These are phyloP conservation scores for Populus ilicifolia DNA, from an alignment of 345 rosid species.

Conservation along the genomic window DNA sequence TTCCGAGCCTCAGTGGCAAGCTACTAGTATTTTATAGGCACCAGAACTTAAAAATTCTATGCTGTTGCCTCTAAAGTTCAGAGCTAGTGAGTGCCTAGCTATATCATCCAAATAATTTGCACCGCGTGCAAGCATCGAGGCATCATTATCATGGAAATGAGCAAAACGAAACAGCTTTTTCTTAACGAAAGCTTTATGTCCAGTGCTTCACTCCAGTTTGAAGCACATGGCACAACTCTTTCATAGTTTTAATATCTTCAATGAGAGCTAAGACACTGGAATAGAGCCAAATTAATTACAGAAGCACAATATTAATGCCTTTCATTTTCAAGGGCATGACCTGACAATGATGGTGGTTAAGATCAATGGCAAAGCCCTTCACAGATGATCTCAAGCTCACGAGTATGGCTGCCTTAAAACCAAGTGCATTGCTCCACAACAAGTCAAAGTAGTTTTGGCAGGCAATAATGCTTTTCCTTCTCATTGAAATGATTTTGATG, in stretches of 20 bases:
- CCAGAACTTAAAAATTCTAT: neutral
- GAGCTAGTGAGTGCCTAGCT: neutral
- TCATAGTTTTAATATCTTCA: neutral
- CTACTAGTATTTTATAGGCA: too few relatives aligned
- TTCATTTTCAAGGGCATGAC: neutral
- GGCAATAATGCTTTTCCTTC: neutral
- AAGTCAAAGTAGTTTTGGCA: neutral
- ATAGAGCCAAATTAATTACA: neutral
- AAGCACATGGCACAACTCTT: neutral
- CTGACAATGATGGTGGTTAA: neutral
- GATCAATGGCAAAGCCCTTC: neutral
- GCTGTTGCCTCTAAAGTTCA: neutral
- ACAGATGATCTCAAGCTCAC: neutral
- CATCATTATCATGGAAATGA: neutral
- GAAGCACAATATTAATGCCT: neutral
- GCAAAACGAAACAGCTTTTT: neutral
- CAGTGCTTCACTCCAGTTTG: neutral
- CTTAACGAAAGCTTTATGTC: neutral
- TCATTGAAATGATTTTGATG: neutral
- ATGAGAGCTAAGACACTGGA: neutral
- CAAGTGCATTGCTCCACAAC: neutral
- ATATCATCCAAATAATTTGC: neutral
- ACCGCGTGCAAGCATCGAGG: neutral
- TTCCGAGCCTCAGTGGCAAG: too few relatives aligned
- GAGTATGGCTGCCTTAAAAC: neutral